Conservation (phyloP, 192 early-diverging fungal species). For the Coemansia sp. region DNA sequence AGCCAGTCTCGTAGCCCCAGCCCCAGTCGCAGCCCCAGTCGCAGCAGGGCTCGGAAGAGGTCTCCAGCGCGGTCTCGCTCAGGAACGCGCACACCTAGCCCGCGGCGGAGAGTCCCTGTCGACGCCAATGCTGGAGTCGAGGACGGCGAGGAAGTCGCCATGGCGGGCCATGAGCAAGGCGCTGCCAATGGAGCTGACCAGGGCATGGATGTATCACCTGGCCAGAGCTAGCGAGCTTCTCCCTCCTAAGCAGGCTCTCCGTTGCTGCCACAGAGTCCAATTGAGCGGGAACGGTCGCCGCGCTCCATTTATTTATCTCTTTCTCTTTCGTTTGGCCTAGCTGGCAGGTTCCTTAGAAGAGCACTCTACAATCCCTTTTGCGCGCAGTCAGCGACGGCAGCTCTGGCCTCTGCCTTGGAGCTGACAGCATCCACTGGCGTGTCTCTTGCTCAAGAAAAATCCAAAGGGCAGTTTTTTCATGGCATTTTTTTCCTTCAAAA, state of each 20-base stretch:
- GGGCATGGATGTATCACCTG: slow-evolving; percentile 13
- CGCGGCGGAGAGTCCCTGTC: slow-evolving; percentile 11
- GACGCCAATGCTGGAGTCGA: slow-evolving; percentile 4
- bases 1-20: not conserved
- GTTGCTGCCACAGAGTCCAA: not conserved
- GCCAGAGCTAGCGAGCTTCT: not conserved
- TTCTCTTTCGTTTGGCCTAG: not conserved
- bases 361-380: no score
- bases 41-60: slow-evolving; percentile 13
- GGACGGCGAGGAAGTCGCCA: slow-evolving; percentile 7
- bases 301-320: not conserved
- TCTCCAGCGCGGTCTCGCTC: slow-evolving; percentile 9
- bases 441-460: not conserved
- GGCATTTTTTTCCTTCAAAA: slow-evolving; percentile 1
- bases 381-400: no score
- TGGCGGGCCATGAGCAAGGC: slow-evolving; percentile 2
- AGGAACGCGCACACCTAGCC: slow-evolving; percentile 38
- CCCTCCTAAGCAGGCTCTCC: not conserved
- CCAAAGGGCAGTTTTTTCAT: not conserved
- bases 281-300: not conserved
- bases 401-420: not conserved
- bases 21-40: slow-evolving; percentile 15
- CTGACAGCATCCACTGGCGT: not conserved
- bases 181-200: not conserved
- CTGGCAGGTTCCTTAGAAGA: not conserved